Evolutionary conservation across 192 early-diverging fungal species (phyloP).

Genomic region (Gaertneriomyces sp.): DNA sequence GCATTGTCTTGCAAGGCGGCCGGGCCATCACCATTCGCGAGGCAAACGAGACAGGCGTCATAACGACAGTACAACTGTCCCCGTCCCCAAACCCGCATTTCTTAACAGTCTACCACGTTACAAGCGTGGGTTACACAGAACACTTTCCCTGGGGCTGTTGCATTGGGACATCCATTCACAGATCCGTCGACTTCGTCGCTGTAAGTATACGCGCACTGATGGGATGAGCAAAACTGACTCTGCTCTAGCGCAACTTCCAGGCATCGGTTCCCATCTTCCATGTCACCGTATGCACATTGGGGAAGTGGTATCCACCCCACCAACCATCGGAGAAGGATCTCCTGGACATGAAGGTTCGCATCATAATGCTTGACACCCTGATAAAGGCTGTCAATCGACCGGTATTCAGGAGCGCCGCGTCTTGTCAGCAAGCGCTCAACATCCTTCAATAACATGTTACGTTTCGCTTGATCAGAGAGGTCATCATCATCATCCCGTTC

Average conservation of each 20-base stretch:
- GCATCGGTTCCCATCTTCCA: neutral
- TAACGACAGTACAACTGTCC: too few species aligned
- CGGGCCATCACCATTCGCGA: too few species aligned
- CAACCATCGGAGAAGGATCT: conserved; percentile 24
- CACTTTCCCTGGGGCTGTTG: conserved; percentile 5
- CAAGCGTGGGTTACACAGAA: conserved; percentile 24
- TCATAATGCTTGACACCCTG: conserved; percentile 33
- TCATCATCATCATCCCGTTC: neutral
- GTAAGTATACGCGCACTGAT: conserved; percentile 12
- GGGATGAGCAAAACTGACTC: conserved; percentile 11
- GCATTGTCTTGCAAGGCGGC: too few species aligned
- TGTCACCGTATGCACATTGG: conserved; percentile 11
- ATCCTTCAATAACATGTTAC: neutral
- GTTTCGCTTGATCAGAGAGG: neutral
- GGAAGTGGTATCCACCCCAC: conserved; percentile 21
- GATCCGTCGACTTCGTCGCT: neutral
- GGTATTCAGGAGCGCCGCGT: neutral
- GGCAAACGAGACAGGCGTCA: too few species aligned
- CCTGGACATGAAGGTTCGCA: conserved; percentile 12
- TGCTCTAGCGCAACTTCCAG: conserved; percentile 11
- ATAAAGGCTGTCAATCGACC: conserved; percentile 13
- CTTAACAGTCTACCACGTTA: neutral
- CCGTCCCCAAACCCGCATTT: too few species aligned
- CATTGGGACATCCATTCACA: conserved; percentile 1
- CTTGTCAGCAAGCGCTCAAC: neutral